Conservation (phyloP, 2,329 filamentous ascomycete species). For the Pseudocercospora vitis region DNA sequence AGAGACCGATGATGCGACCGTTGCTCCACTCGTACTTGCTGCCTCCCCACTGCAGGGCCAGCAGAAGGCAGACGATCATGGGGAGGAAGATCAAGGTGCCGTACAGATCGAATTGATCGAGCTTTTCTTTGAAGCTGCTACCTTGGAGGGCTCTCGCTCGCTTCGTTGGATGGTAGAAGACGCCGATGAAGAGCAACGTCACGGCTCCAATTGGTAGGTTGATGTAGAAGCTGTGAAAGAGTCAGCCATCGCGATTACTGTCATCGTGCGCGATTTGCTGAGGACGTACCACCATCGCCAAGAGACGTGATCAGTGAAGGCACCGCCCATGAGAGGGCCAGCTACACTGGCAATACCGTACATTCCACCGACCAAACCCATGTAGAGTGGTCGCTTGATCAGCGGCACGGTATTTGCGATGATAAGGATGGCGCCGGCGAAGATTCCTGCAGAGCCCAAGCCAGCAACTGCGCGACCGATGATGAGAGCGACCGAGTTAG, state of each 20-base stretch:
- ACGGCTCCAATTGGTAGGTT: conserved; percentile 54
- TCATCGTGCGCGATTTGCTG: neutral
- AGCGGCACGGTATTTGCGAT: conserved; percentile 49
- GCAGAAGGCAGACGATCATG: conserved; percentile 50
- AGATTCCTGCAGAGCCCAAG: conserved; percentile 53
- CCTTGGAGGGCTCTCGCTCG: conserved; percentile 35
- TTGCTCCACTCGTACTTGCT: conserved; percentile 49
- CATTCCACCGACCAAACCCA: conserved; percentile 51
- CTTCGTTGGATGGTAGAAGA: conserved; percentile 40
- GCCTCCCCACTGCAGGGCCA: conserved; percentile 54
- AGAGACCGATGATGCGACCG: conserved; percentile 48
- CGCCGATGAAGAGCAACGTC: conserved; percentile 39
- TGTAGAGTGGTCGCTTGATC: conserved; percentile 50
- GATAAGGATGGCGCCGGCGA: conserved; percentile 51
- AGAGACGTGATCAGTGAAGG: conserved; percentile 38
- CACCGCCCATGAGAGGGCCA: conserved; percentile 45
- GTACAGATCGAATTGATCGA: conserved; percentile 50
- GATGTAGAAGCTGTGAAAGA: conserved; percentile 41
- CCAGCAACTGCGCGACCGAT: conserved; percentile 54
- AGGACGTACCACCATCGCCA: conserved; percentile 31
- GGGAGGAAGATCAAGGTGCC: conserved; percentile 51
- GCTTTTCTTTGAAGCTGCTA: conserved; percentile 38
- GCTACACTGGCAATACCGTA: conserved; percentile 51
- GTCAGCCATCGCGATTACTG: neutral
- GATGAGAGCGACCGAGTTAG: conserved; percentile 52